phyloP scores from a whole-genome alignment of 176 grass and related monocot species.

The Avena atlantica region DNA sequence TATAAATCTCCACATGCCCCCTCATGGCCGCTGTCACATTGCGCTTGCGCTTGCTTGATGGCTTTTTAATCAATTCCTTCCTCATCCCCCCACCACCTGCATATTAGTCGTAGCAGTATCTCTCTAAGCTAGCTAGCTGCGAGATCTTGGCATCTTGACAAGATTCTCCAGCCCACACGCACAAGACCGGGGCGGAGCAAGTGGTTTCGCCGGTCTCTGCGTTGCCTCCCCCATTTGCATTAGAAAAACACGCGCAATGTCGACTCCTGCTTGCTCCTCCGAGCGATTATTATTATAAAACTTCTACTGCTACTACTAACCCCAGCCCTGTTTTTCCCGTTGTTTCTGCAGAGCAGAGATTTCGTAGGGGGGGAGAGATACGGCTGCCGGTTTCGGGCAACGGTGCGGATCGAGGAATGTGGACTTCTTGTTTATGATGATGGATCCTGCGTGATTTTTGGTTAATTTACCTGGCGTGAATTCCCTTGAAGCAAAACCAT shows the following conservation, averaged over 20 bases:
- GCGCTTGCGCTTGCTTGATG: neutral
- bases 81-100: neutral
- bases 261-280: slow-evolving; percentile 38
- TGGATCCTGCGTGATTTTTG: slow-evolving; percentile 51
- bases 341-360: slow-evolving; percentile 72
- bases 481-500: too few relatives aligned
- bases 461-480: too few relatives aligned
- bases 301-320: slow-evolving; percentile 14
- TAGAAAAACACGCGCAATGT: slow-evolving; percentile 58
- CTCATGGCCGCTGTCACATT: slow-evolving; percentile 50
- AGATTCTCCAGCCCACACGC: slow-evolving; percentile 52
- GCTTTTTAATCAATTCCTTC: slow-evolving; percentile 35
- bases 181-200: slow-evolving; percentile 48
- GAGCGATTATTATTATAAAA: neutral
- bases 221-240: slow-evolving; percentile 48
- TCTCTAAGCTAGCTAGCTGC: slow-evolving; percentile 25
- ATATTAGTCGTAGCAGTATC: neutral
- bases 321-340: slow-evolving; percentile 49
- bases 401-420: slow-evolving; percentile 58
- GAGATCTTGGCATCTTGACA: slow-evolving; percentile 58
- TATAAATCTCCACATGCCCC: slow-evolving; percentile 57
- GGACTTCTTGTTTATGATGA: slow-evolving; percentile 52
- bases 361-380: neutral
- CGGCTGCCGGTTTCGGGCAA: slow-evolving; percentile 9
- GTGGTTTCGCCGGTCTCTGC: slow-evolving; percentile 61